Conservation (phyloP, 129 eudicot genomes). For the Calendula officinalis region DNA sequence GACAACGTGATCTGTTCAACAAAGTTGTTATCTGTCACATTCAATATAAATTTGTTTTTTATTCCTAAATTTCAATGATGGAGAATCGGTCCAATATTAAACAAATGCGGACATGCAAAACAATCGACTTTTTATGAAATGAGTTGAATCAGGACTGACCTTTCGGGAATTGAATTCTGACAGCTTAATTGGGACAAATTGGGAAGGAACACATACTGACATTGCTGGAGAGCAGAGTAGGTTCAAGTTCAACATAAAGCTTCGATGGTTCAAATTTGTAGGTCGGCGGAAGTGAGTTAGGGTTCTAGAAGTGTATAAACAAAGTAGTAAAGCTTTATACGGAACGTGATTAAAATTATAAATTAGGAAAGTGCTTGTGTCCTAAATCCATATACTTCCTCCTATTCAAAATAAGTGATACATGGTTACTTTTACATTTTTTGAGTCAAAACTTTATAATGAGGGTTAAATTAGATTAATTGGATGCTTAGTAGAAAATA, state of each 20-base stretch:
- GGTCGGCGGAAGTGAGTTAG: conserved; percentile 11
- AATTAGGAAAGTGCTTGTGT: too few species aligned
- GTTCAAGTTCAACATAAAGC: neutral
- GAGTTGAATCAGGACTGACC: conserved; percentile 21
- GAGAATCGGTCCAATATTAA: neutral
- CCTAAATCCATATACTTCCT: too few species aligned
- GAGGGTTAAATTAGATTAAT: too few species aligned
- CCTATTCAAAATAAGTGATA: too few species aligned
- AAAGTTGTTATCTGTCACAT: too few species aligned
- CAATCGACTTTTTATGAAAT: neutral
- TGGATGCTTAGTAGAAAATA: too few species aligned
- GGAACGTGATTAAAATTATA: neutral
- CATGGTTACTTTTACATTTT: too few species aligned
- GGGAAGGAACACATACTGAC: conserved; percentile 24
- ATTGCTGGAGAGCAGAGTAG: conserved; percentile 6
- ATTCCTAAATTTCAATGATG: neutral
- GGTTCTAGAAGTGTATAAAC: conserved; percentile 4
- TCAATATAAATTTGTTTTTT: neutral
- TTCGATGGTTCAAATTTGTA: neutral
- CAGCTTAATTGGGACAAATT: conserved; percentile 9
- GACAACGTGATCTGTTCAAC: too few species aligned
- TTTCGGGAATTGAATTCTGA: conserved; percentile 18
- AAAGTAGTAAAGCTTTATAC: too few species aligned
- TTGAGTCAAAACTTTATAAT: too few species aligned
- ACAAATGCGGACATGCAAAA: neutral